Evolutionary conservation across 23 red algal species (phyloP).

Genomic region (Rhodosorus marinus): DNA sequence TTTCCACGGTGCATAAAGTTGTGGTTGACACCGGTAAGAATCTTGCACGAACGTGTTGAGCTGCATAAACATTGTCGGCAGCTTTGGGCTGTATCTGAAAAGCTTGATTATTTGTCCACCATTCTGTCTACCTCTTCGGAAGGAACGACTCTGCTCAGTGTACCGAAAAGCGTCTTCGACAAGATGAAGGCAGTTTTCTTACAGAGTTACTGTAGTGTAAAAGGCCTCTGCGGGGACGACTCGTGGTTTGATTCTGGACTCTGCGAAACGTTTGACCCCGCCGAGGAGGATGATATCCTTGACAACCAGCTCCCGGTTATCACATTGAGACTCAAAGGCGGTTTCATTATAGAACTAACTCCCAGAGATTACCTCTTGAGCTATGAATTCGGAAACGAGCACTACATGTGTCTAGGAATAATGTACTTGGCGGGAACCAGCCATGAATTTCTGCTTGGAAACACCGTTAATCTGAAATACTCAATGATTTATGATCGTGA

Average conservation of each 20-base stretch:
- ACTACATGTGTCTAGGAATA: conserved; percentile 71
- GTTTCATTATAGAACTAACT: conserved; percentile 35
- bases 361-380: conserved; percentile 69
- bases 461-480: conserved; percentile 77
- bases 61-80: conserved; percentile 17
- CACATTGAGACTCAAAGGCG: conserved; percentile 17
- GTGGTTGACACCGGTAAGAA: conserved; percentile 97
- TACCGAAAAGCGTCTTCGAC: background rate
- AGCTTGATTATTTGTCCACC: conserved; percentile 46
- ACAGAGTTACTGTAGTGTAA: background rate
- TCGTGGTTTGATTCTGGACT: no score
- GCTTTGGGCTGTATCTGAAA: conserved; percentile 16
- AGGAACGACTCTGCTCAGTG: background rate
- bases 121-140: conserved; percentile 28
- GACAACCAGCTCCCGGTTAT: conserved; percentile 33
- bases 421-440: conserved; percentile 44
- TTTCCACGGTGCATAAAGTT: conserved; percentile 31
- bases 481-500: conserved; percentile 80
- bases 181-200: background rate
- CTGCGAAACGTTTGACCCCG: conserved; percentile 70
- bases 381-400: conserved; percentile 19
- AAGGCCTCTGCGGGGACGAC: conserved; percentile 46
- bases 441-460: conserved; percentile 53
- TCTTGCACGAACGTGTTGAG: conserved; percentile 52
- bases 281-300: conserved; percentile 34